These are phyloP conservation scores for Yamadazyma diospyri DNA, from an alignment of 1,139 yeast species.

Conservation along the genomic window DNA sequence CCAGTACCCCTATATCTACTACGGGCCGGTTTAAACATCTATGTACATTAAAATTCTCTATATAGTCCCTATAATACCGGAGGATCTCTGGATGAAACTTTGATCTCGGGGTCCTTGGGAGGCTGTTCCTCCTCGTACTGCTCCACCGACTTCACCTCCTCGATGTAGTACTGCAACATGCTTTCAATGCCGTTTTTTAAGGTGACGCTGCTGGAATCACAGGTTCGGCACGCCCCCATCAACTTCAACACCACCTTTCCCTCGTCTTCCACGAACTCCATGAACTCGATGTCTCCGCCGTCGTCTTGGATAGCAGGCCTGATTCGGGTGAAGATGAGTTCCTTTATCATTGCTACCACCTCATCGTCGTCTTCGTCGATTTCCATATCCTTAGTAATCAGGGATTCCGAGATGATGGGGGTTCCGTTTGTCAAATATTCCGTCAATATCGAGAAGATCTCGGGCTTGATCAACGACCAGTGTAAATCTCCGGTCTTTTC, in stretches of 20 bases:
- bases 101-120: slow-evolving; percentile 18
- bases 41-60: neutral
- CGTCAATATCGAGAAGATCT: slow-evolving; percentile 78
- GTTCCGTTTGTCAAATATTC: slow-evolving; percentile 80
- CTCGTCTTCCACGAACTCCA: slow-evolving; percentile 54
- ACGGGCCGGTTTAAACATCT: no score
- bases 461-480: slow-evolving; percentile 87
- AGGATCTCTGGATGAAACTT: slow-evolving; percentile 37
- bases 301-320: slow-evolving; percentile 92
- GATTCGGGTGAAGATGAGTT: slow-evolving; percentile 86
- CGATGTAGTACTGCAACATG: slow-evolving; percentile 77
- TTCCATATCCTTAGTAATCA: slow-evolving; percentile 34
- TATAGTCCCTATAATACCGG: slow-evolving; percentile 34
- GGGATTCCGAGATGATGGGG: slow-evolving; percentile 44
- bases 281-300: slow-evolving; percentile 80
- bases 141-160: slow-evolving; percentile 67
- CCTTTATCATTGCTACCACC: slow-evolving; percentile 87
- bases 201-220: slow-evolving; percentile 73
- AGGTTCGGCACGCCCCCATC: slow-evolving; percentile 78
- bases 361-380: slow-evolving; percentile 65
- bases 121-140: slow-evolving; percentile 43
- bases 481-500: slow-evolving; percentile 56
- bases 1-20: no score
- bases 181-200: slow-evolving; percentile 78
- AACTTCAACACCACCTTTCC: slow-evolving; percentile 67